These are phyloP conservation scores for Parastagonospora avenae DNA, from an alignment of 2,329 filamentous ascomycete species.

Conservation along the genomic window DNA sequence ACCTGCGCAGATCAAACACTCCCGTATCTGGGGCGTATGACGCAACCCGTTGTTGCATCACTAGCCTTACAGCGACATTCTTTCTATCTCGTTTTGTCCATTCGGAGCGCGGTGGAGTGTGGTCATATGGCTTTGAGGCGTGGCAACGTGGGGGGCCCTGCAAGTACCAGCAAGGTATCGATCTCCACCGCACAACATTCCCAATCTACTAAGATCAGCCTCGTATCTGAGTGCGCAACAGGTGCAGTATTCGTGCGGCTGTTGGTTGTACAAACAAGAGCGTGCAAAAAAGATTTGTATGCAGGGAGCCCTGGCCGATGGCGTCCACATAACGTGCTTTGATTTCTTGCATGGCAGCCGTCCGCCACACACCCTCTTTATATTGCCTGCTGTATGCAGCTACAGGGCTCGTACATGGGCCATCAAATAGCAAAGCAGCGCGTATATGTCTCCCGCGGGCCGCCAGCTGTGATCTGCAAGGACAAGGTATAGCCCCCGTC, in stretches of 20 bases:
- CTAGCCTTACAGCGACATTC: constrained; percentile 15
- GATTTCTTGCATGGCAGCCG: constrained; percentile 38
- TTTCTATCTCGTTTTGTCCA: constrained; percentile 1
- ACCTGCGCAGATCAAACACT: constrained; percentile 32
- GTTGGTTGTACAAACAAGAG: neutral
- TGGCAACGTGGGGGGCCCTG: neutral
- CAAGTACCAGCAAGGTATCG: no score
- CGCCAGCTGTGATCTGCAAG: constrained; percentile 45
- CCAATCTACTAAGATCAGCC: neutral
- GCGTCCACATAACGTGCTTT: constrained; percentile 21
- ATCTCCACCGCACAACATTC: no score
- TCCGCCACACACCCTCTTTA: constrained; percentile 24
- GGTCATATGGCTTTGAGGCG: neutral
- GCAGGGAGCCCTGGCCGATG: constrained; percentile 27
- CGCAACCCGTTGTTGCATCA: constrained; percentile 26
- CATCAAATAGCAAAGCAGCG: constrained; percentile 29
- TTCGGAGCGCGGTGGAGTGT: neutral
- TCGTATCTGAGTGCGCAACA: neutral
- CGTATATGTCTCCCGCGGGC: constrained; percentile 40
- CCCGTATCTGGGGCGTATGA: constrained; percentile 30
- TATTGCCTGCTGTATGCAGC: constrained; percentile 35
- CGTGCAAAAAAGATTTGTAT: constrained; percentile 8
- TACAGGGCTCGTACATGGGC: constrained; percentile 29
- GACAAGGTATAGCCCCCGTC: constrained; percentile 41
- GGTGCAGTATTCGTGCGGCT: neutral